A percentile compares a stretch with the other conserved stretches of the same genome.
Conservation (phyloP, 805 yeast genomes). For the Komagataella kurtzmanii region DNA sequence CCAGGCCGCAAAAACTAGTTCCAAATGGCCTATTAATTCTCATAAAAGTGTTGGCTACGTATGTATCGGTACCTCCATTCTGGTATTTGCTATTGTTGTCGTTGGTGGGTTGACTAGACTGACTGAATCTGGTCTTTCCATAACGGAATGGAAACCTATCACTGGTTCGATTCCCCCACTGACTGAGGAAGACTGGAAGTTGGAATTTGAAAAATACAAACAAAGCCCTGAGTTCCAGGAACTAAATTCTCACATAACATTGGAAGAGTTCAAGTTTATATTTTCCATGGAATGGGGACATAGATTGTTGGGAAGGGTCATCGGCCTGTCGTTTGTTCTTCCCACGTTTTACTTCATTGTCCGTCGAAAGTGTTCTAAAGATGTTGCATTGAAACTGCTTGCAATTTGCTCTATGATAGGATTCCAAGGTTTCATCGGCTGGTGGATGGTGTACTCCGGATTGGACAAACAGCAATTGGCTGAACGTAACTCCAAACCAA, state of each 20-base stretch:
- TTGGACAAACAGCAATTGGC: conserved; percentile 66
- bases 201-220: conserved; percentile 69
- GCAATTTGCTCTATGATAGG: conserved; percentile 73
- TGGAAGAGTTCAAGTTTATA: conserved; percentile 91
- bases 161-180: conserved; percentile 91
- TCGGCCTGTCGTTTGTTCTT: conserved; percentile 68
- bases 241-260: conserved; percentile 74
- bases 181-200: conserved; percentile 70
- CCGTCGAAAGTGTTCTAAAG: conserved; percentile 48
- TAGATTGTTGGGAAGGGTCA: conserved; percentile 81
- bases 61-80: conserved; percentile 74
- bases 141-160: conserved; percentile 97
- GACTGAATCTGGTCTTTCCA: conserved; percentile 91
- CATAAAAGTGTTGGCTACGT: conserved; percentile 68
- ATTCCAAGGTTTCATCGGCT: conserved; percentile 90
- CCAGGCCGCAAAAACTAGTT: conserved; percentile 7
- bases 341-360: conserved; percentile 80
- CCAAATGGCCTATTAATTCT: conserved; percentile 27
- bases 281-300: conserved; percentile 98
- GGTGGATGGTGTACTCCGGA: conserved; percentile 99
- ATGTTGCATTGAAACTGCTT: conserved; percentile 52
- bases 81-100: conserved; percentile 93
- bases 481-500: conserved; percentile 85
- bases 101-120: conserved; percentile 91
- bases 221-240: conserved; percentile 85